Percentiles rank a stretch among this genome's conserved stretches.
phyloP scores from a whole-genome alignment of 352 stramenopile genomes.

The Thalassiosira livingstoniorum region DNA sequence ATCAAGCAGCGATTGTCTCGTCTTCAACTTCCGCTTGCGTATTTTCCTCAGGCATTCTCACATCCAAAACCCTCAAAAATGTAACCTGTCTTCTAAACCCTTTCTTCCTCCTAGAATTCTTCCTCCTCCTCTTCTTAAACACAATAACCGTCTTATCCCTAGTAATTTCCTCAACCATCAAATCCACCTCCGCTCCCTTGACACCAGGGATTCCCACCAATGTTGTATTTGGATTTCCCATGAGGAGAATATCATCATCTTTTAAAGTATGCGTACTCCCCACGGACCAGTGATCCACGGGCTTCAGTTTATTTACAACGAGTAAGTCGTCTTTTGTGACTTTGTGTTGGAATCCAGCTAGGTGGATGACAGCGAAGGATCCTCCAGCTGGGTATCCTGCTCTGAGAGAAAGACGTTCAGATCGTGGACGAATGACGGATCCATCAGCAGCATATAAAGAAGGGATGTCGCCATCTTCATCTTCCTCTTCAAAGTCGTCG shows the following conservation, averaged over 20 bases:
- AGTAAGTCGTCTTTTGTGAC: slow-evolving; percentile 84
- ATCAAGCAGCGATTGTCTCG: no score
- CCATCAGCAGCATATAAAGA: slow-evolving; percentile 70
- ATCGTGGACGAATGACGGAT: slow-evolving; percentile 67
- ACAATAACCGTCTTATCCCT: slow-evolving; percentile 86
- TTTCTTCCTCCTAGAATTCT: slow-evolving; percentile 82
- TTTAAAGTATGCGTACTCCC: slow-evolving; percentile 76
- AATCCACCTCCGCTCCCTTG: slow-evolving; percentile 79
- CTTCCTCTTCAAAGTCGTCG: slow-evolving; percentile 33
- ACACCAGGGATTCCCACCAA: slow-evolving; percentile 86
- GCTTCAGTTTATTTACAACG: slow-evolving; percentile 82
- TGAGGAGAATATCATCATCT: slow-evolving; percentile 76
- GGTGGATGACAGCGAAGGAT: slow-evolving; percentile 79
- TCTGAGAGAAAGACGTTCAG: slow-evolving; percentile 61
- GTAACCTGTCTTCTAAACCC: slow-evolving; percentile 81
- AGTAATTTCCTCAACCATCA: slow-evolving; percentile 89
- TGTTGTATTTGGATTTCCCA: slow-evolving; percentile 74
- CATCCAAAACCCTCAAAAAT: slow-evolving; percentile 82
- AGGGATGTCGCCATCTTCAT: slow-evolving; percentile 37
- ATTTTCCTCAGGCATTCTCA: slow-evolving; percentile 74
- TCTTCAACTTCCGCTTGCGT: no score
- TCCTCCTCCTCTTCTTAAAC: slow-evolving; percentile 88
- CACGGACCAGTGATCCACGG: slow-evolving; percentile 70
- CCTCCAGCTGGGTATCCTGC: slow-evolving; percentile 77
- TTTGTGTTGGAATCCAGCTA: slow-evolving; percentile 85